These are phyloP conservation scores for Coriolopsis trogii DNA, from an alignment of 1,284 basidiomycete species.

Conservation along the genomic window DNA sequence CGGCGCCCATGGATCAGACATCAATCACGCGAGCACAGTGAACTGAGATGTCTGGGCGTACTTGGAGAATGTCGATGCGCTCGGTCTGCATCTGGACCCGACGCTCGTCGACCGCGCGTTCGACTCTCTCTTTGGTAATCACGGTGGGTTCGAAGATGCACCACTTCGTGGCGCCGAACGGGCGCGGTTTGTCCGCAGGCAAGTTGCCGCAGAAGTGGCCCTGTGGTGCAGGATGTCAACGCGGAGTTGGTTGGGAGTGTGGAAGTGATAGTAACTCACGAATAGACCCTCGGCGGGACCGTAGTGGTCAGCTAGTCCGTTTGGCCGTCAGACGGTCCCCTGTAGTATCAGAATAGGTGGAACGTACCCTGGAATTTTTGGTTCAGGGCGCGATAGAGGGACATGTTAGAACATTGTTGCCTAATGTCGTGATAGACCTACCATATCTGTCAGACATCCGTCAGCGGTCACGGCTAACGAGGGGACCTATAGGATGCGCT, in stretches of 20 bases:
- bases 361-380: slow-evolving; percentile 24
- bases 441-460: slow-evolving; percentile 36
- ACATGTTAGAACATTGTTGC: too few relatives aligned
- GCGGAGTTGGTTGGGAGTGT: neutral
- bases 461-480: slow-evolving; percentile 2
- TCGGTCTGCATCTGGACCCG: slow-evolving; percentile 50
- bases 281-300: slow-evolving; percentile 76
- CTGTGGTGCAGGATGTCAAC: slow-evolving; percentile 38
- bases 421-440: slow-evolving; percentile 20
- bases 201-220: slow-evolving; percentile 44
- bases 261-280: slow-evolving; percentile 42
- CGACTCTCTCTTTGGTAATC: slow-evolving; percentile 53
- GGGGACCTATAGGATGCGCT: slow-evolving; percentile 18
- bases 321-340: neutral
- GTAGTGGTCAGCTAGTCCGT: slow-evolving; percentile 72
- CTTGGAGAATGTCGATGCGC: slow-evolving; percentile 69
- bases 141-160: slow-evolving; percentile 64
- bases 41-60: slow-evolving; percentile 26
- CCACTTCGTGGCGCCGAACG: slow-evolving; percentile 78
- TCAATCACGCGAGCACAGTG: slow-evolving; percentile 4
- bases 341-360: neutral
- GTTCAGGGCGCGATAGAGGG: too few relatives aligned
- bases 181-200: slow-evolving; percentile 26
- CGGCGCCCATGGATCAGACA: neutral
- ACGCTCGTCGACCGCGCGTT: slow-evolving; percentile 63